Conservation (phyloP, 306 rosid species). For the Lagenaria siceraria region DNA sequence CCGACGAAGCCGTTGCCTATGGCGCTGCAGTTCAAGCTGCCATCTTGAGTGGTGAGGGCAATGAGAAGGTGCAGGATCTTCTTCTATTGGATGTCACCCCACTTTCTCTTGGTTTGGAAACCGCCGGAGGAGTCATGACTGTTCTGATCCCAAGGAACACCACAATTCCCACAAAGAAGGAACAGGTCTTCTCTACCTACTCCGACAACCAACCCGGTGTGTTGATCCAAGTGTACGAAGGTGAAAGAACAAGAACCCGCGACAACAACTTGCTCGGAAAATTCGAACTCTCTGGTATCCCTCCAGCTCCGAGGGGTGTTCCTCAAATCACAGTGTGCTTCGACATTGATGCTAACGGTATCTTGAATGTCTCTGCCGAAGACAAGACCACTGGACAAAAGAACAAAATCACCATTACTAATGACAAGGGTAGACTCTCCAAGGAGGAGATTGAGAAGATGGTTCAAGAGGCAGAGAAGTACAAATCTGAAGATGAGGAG, state of each 20-base stretch:
- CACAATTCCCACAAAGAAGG: slow-evolving; percentile 68
- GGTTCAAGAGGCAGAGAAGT: slow-evolving; percentile 76
- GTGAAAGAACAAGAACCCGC: slow-evolving; percentile 55
- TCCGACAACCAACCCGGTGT: slow-evolving; percentile 78
- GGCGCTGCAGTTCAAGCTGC: slow-evolving; percentile 72
- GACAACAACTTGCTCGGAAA: slow-evolving; percentile 67
- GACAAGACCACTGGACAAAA: slow-evolving; percentile 67
- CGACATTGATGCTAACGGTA: slow-evolving; percentile 67
- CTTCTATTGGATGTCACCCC: slow-evolving; percentile 64
- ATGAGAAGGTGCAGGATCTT: slow-evolving; percentile 72
- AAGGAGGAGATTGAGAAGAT: slow-evolving; percentile 71
- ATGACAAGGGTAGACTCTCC: slow-evolving; percentile 62
- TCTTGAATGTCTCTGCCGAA: slow-evolving; percentile 59
- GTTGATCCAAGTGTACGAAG: slow-evolving; percentile 65
- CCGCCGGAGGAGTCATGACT: slow-evolving; percentile 72
- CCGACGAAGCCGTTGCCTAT: slow-evolving; percentile 64
- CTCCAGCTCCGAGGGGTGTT: slow-evolving; percentile 74
- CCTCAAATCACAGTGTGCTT: slow-evolving; percentile 74
- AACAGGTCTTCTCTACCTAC: slow-evolving; percentile 67
- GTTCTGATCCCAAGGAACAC: slow-evolving; percentile 65
- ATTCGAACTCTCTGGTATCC: slow-evolving; percentile 64
- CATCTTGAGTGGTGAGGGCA: slow-evolving; percentile 59
- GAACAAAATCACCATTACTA: slow-evolving; percentile 73
- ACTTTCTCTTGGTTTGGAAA: slow-evolving; percentile 53
- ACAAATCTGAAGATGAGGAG: slow-evolving; percentile 64